phyloP scores from a whole-genome alignment of 306 rosid species.

The Sechiopsis laciniata region DNA sequence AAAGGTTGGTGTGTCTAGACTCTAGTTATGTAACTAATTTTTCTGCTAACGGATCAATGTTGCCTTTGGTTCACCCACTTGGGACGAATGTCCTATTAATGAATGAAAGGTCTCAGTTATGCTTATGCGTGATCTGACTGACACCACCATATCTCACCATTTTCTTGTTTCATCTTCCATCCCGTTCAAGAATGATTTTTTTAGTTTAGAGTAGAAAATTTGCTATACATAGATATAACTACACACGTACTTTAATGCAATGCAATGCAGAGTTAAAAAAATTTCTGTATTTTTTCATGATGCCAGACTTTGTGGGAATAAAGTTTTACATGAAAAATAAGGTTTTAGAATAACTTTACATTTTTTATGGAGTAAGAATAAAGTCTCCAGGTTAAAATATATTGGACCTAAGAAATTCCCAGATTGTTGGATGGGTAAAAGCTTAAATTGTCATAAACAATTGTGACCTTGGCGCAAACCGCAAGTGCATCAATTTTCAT shows the following conservation, averaged over 20 bases:
- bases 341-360: not conserved
- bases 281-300: not conserved
- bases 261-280: not conserved
- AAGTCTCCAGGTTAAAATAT: not conserved
- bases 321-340: not conserved
- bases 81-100: not conserved
- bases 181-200: not conserved
- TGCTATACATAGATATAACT: not conserved
- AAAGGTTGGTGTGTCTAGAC: slow-evolving; percentile 48
- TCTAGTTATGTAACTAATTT: slow-evolving; percentile 2
- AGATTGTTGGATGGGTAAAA: not conserved
- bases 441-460: not conserved
- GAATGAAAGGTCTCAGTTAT: not conserved
- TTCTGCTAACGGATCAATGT: not conserved
- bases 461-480: not conserved
- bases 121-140: not conserved
- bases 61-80: not conserved
- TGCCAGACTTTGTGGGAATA: not conserved
- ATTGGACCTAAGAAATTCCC: not conserved
- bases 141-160: not conserved
- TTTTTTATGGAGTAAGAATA: not conserved
- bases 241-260: not conserved
- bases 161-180: not conserved
- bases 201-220: not conserved
- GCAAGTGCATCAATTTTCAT: not conserved